Evolutionary conservation across 768 basidiomycete species (phyloP).

Genomic region (Rhizopogon rudus): DNA sequence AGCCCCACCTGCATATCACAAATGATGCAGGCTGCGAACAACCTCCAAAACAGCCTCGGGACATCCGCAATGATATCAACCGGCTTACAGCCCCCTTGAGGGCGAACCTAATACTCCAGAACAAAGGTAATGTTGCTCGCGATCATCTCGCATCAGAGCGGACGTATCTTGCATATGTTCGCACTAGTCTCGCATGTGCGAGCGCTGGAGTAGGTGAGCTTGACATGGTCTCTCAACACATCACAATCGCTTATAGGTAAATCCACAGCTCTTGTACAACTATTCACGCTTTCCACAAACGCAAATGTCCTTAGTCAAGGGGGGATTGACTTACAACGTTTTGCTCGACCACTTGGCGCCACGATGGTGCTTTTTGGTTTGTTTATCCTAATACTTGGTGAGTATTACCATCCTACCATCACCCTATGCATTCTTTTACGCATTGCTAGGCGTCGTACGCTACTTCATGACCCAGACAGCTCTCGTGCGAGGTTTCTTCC

Average conservation of each 20-base stretch:
- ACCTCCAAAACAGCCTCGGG: background rate
- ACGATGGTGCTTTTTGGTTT: slow-evolving; percentile 41
- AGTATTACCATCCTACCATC: slow-evolving; percentile 11
- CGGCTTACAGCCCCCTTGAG: slow-evolving; percentile 5
- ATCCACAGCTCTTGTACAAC: slow-evolving; percentile 47
- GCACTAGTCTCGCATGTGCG: slow-evolving; percentile 58
- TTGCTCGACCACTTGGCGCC: slow-evolving; percentile 51
- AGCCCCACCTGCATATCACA: background rate
- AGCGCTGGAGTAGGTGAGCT: slow-evolving; percentile 54
- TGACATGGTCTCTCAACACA: background rate
- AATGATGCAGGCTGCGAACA: background rate
- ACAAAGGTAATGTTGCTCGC: slow-evolving; percentile 57
- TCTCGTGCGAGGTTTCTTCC: slow-evolving; percentile 46
- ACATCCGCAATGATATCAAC: background rate
- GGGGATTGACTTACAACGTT: slow-evolving; percentile 16
- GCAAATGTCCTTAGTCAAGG: background rate
- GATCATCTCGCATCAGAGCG: slow-evolving; percentile 63
- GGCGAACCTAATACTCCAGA: slow-evolving; percentile 40
- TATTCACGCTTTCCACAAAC: slow-evolving; percentile 37
- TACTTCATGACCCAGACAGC: slow-evolving; percentile 51
- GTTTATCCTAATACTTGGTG: slow-evolving; percentile 44
- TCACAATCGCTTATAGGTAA: background rate
- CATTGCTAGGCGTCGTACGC: slow-evolving; percentile 37
- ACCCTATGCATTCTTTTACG: background rate
- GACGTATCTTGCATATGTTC: slow-evolving; percentile 58